These are phyloP conservation scores for Eustoma russellianum DNA, from an alignment of 257 asterid genomes.

Conservation along the genomic window DNA sequence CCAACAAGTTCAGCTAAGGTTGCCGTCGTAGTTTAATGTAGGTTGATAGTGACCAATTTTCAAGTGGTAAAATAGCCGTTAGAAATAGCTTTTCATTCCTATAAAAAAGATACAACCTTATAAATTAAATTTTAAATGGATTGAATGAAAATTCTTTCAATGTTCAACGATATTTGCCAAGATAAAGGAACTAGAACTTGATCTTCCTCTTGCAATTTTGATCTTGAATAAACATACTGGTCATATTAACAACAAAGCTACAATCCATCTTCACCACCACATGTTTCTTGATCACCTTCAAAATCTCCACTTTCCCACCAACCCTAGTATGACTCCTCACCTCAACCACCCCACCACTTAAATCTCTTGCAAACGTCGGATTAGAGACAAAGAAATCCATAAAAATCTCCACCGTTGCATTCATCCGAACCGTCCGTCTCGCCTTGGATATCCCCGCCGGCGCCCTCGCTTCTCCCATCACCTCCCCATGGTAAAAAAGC, in stretches of 20 bases:
- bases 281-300: constrained; percentile 32
- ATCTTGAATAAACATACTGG: constrained; percentile 39
- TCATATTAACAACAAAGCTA: constrained; percentile 35
- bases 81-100: too few relatives aligned
- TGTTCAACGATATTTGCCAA: too few relatives aligned
- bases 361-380: constrained; percentile 42
- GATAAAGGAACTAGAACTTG: constrained; percentile 22
- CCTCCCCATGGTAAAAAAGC: constrained; percentile 41
- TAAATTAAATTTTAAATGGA: too few relatives aligned
- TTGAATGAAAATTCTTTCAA: too few relatives aligned
- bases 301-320: constrained; percentile 55
- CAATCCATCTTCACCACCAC: constrained; percentile 74
- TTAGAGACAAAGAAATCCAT: constrained; percentile 36
- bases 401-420: constrained; percentile 53
- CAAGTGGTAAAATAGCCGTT: too few relatives aligned
- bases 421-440: constrained; percentile 64
- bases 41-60: too few relatives aligned
- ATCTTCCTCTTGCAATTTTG: constrained; percentile 55
- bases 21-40: too few relatives aligned
- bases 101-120: too few relatives aligned
- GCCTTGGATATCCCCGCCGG: constrained; percentile 70
- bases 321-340: constrained; percentile 46
- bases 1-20: too few relatives aligned
- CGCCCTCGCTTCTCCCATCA: constrained; percentile 69
- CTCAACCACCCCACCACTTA: constrained; percentile 33